These are phyloP conservation scores for Auricularia cornea DNA, from an alignment of 768 basidiomycete genomes.

Conservation along the genomic window DNA sequence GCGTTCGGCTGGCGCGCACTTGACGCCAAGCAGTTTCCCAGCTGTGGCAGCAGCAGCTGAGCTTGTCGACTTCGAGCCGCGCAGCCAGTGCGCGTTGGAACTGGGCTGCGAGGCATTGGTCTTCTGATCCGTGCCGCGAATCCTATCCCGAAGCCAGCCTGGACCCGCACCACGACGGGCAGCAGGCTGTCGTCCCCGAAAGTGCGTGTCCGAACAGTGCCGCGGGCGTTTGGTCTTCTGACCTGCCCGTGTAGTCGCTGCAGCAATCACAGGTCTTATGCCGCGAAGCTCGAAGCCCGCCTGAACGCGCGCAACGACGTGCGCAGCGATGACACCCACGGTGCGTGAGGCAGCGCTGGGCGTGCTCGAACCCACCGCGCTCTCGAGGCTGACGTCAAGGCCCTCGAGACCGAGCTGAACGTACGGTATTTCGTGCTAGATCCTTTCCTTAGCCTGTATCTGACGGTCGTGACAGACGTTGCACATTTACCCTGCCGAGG, in stretches of 20 bases:
- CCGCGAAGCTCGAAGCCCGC: conserved; percentile 45
- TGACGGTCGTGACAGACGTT: neutral
- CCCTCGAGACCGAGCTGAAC: neutral
- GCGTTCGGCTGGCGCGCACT: neutral
- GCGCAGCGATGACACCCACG: too few relatives aligned
- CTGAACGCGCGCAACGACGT: conserved; percentile 15
- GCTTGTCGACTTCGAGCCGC: neutral
- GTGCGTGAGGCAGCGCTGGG: conserved; percentile 31
- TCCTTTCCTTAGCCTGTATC: too few relatives aligned
- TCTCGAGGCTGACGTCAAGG: conserved; percentile 37
- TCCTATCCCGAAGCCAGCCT: conserved; percentile 39
- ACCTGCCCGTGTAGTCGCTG: conserved; percentile 31
- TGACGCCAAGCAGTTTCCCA: too few relatives aligned
- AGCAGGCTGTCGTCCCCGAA: too few relatives aligned
- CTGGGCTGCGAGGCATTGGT: conserved; percentile 32
- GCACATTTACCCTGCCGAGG: neutral
- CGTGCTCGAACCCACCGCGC: conserved; percentile 30
- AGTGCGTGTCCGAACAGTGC: conserved; percentile 25
- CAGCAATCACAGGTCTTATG: conserved; percentile 48
- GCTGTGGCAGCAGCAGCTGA: neutral
- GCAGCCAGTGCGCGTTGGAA: conserved; percentile 25
- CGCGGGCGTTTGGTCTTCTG: conserved; percentile 29
- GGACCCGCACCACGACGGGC: too few relatives aligned
- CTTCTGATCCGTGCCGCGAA: conserved; percentile 41
- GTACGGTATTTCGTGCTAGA: neutral